Evolutionary conservation across 2,329 filamentous ascomycete genomes (phyloP).

Genomic region (Clarireedia sp.): DNA sequence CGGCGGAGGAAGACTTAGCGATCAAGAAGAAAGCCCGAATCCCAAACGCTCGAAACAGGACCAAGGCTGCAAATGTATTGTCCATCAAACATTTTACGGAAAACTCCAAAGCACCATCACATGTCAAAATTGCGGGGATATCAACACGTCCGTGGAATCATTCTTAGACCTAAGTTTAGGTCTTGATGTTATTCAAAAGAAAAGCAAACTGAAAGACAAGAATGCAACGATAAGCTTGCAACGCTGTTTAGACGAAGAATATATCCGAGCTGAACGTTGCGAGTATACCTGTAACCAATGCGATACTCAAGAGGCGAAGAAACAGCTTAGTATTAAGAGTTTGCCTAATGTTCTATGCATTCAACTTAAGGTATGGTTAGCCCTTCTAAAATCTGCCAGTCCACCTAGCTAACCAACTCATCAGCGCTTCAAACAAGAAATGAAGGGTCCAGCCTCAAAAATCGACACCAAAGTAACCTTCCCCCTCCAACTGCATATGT

Average conservation of each 20-base stretch:
- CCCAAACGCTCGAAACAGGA: slow-evolving; percentile 24
- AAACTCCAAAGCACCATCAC: slow-evolving; percentile 86
- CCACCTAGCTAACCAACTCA: neutral
- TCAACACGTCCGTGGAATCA: slow-evolving; percentile 75
- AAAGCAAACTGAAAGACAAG: slow-evolving; percentile 39
- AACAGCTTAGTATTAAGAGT: slow-evolving; percentile 76
- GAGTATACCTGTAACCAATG: slow-evolving; percentile 84
- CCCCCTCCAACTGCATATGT: slow-evolving; percentile 79
- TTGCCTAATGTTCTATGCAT: slow-evolving; percentile 85
- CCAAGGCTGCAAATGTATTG: slow-evolving; percentile 68
- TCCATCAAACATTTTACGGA: slow-evolving; percentile 91
- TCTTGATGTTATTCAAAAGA: slow-evolving; percentile 67
- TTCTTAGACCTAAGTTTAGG: slow-evolving; percentile 88
- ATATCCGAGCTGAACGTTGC: slow-evolving; percentile 78
- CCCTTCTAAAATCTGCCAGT: neutral
- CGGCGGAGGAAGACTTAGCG: slow-evolving; percentile 40
- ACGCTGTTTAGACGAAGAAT: slow-evolving; percentile 76
- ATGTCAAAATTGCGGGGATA: slow-evolving; percentile 78
- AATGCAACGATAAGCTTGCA: slow-evolving; percentile 48
- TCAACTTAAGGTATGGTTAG: slow-evolving; percentile 67
- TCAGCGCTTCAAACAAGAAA: slow-evolving; percentile 66
- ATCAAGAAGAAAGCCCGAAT: slow-evolving; percentile 17
- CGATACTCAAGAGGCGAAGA: slow-evolving; percentile 68
- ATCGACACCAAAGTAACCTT: slow-evolving; percentile 83
- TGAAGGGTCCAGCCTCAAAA: slow-evolving; percentile 68